Conservation (phyloP, 73 alveolate species). For the Tetrahymena malaccensis region DNA sequence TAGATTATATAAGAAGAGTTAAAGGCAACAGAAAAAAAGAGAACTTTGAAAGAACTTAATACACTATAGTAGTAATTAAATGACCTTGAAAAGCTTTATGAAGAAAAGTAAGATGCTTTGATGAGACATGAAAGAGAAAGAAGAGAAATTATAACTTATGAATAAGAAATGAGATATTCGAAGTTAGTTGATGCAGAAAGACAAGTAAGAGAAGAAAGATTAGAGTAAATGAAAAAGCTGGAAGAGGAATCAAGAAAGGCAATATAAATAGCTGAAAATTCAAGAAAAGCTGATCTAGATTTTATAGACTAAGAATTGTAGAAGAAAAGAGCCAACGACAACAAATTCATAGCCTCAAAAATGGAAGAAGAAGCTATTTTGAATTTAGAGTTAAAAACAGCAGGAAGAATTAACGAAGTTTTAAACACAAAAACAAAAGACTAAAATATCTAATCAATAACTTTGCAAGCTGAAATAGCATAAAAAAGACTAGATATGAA, state of each 20-base stretch:
- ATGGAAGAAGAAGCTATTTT: background rate
- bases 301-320: background rate
- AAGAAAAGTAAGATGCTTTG: background rate
- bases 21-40: background rate
- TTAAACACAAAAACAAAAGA: background rate
- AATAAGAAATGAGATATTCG: background rate
- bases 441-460: background rate
- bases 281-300: background rate
- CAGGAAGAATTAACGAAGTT: background rate
- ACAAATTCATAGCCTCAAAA: background rate
- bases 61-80: background rate
- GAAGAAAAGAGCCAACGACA: background rate
- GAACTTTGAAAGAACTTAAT: background rate
- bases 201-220: background rate
- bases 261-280: background rate
- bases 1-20: background rate
- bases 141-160: background rate
- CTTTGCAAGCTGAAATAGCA: background rate
- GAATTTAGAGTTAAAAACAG: background rate
- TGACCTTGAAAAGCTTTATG: background rate
- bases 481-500: background rate
- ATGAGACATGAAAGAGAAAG: background rate
- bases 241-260: background rate
- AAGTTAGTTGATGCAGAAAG: background rate
- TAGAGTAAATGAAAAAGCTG: background rate